These are phyloP conservation scores for Trametes maxima DNA, from an alignment of 768 basidiomycete genomes.

Conservation along the genomic window DNA sequence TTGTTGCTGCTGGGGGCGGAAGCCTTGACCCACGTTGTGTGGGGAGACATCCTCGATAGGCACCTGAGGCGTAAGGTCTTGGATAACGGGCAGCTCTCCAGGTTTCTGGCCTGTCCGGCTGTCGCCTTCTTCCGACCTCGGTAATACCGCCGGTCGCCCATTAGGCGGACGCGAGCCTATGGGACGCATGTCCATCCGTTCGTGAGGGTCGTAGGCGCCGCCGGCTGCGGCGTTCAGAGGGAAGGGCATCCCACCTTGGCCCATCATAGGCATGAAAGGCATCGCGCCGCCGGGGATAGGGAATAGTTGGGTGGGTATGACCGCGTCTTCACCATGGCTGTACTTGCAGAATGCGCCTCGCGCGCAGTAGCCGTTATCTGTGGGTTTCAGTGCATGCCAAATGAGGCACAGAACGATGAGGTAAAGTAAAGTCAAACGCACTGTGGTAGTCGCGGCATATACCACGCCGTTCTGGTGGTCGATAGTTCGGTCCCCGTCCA, in stretches of 20 bases:
- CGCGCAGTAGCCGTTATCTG: conserved; percentile 91
- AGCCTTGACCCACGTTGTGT: conserved; percentile 18
- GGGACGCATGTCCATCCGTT: conserved; percentile 81
- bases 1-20: conserved; percentile 6
- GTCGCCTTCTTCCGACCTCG: conserved; percentile 54
- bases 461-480: conserved; percentile 72
- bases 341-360: conserved; percentile 89
- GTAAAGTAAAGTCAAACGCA: conserved; percentile 45
- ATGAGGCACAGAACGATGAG: neutral
- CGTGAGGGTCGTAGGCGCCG: conserved; percentile 74
- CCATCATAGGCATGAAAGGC: conserved; percentile 75
- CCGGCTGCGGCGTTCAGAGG: conserved; percentile 39
- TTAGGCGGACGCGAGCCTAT: conserved; percentile 38
- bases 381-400: conserved; percentile 11
- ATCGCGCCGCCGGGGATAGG: conserved; percentile 53
- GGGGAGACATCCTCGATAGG: conserved; percentile 39
- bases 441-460: conserved; percentile 93
- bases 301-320: conserved; percentile 71
- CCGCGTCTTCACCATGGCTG: conserved; percentile 89
- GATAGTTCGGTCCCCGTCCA: conserved; percentile 60
- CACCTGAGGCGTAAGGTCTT: conserved; percentile 71
- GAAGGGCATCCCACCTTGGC: conserved; percentile 55
- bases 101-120: conserved; percentile 45
- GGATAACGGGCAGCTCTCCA: conserved; percentile 82
- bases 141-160: conserved; percentile 58